Base-by-base conservation (phyloP, 2,329 filamentous ascomycete species). In the Colletotrichum sidae region DNA sequence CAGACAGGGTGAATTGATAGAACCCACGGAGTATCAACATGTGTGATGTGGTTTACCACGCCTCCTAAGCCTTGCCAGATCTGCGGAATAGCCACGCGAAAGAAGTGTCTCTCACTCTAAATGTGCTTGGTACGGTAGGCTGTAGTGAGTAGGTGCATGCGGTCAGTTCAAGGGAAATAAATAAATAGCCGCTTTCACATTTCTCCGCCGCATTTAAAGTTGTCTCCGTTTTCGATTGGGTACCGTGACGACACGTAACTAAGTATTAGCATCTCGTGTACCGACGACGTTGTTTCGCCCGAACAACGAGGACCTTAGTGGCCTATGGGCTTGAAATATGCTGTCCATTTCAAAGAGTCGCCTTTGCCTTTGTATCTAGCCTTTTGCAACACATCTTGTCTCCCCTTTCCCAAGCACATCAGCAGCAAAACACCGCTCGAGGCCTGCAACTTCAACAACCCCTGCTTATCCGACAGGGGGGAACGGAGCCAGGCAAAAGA, bases 141-240 rank as follows among this genome's bases (percentile, higher is more conserved):
- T 17, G 15, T n/a, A 46, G 15, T n/a, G 8, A 44, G 13, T n/a
- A 33, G 8, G 44, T n/a, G 44, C 44, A 15, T 46, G 15, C 42
- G 25, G 51, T n/a, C 52, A 42, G 50, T 39, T 15, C 49, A 53
- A 45, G 39, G 39, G n/a, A 52, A 38, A 35, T 5, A 25, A 25
- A 25, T 25, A 4, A 25, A 25, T 25, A 10, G 39, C 58, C 52
- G 62, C 52, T 38, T 62, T 52, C 47, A 57, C 53, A 12, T 52
- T 47, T 34, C 11, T 33, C 39, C n/a, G 33, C 17, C 13, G 53
- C 15, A 34, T 41, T 62, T 64, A 17, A 44, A 42, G 47, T 62
- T 57, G 25, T 57, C 53, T 39, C 41, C 34, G 58, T 49, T 49
- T 57, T 56, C 58, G 59, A 66, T 66, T 66, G 63, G 63, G 57